Evolutionary conservation across 106 monocot species (phyloP), one percentile per base, ranked within the genome.

Genomic region (Dendrobium chrysotoxum): DNA sequence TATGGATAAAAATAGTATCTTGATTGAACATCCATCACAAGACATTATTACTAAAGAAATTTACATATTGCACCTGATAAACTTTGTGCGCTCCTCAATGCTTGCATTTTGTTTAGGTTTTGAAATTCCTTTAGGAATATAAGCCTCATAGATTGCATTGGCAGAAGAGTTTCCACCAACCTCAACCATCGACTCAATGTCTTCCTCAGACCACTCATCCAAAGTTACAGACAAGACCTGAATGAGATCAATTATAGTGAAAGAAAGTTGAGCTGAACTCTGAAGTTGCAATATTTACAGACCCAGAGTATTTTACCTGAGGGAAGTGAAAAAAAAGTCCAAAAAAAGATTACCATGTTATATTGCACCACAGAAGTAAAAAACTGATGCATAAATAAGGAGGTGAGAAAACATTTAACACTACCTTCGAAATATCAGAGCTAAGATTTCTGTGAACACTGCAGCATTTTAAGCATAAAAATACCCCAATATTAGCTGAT

Each of bases 111-210:
- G 80, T 38, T 78, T 86, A 40, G 92, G 95, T 41, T 90, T 95
- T 54, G 80, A 73, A 78, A 76, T 85, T 75, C 81, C 85, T 67
- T 80, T 66, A 47, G 92, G 92, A 82, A 95, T 79, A 86, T 88
- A 95, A 28, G 95, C 95, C 80, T 95, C 95, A 38, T 95, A 95
- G 72, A 92, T 88, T 50, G 89, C 71, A 87, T 95, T 95, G 54
- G 92, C 92, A 80, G 79, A 86, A 10, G 86, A 88, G 78, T 95
- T 95, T 66, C 92, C 95, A 20, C 95, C 92, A 64, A 95, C 92
- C 67, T 92, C 90, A 53, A 87, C 53, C 90, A 95, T 90, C 9
- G 90, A 86, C 35, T 92, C 90, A 77, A 92, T 84, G 35, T 95
- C 90, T 57, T 83, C 86, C 77, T 92, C 88, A 10, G 88, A 79